phyloP scores from a whole-genome alignment of 2,329 filamentous ascomycete species.

The Colletotrichum australisinense region DNA sequence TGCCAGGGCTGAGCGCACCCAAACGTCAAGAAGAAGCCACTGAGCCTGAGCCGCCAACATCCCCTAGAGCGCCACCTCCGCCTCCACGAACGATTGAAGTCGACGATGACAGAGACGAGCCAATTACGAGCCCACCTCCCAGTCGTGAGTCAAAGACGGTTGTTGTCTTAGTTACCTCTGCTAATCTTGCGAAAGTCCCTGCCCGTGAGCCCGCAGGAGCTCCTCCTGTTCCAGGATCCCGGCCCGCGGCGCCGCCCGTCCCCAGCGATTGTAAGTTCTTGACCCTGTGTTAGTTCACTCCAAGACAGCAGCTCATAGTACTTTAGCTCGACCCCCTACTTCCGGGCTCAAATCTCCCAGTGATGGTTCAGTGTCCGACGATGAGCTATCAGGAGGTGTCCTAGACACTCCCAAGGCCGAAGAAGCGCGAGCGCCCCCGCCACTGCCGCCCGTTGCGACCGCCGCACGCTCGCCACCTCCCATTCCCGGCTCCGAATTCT shows the following conservation, averaged over 20 bases:
- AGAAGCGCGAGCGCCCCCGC: slow-evolving; percentile 49
- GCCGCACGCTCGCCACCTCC: slow-evolving; percentile 47
- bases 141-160: slow-evolving; percentile 20
- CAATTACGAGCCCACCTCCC: slow-evolving; percentile 30
- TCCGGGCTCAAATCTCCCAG: slow-evolving; percentile 68
- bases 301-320: not conserved
- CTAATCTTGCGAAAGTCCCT: slow-evolving; percentile 47
- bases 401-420: slow-evolving; percentile 22
- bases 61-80: slow-evolving; percentile 52
- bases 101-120: slow-evolving; percentile 46
- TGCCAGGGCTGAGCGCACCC: slow-evolving; percentile 79
- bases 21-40: slow-evolving; percentile 62
- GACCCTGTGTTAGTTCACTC: not conserved
- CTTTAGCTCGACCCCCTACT: slow-evolving; percentile 71
- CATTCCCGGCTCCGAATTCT: slow-evolving; percentile 52
- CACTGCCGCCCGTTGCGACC: slow-evolving; percentile 45
- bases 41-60: slow-evolving; percentile 55
- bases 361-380: slow-evolving; percentile 87
- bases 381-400: slow-evolving; percentile 75
- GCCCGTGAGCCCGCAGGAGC: slow-evolving; percentile 47
- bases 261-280: slow-evolving; percentile 69
- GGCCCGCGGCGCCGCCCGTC: slow-evolving; percentile 68
- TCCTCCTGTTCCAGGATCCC: slow-evolving; percentile 60
- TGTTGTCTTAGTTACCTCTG: slow-evolving; percentile 39
- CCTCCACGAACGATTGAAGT: slow-evolving; percentile 63